Conservation (phyloP, 192 early-diverging fungal species). For the Podila clonocystis region DNA sequence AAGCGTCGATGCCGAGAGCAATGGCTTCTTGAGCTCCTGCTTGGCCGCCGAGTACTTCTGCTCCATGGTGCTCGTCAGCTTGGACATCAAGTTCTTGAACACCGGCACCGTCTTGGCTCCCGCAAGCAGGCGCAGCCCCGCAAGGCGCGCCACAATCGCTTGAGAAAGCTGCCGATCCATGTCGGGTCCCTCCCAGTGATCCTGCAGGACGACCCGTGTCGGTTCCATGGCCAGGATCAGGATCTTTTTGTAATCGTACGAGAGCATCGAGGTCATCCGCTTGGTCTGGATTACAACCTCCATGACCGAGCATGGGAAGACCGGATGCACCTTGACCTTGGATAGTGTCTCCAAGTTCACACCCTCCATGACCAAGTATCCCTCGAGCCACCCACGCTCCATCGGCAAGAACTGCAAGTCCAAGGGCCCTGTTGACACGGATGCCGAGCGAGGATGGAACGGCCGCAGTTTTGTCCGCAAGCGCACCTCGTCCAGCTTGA, state of each 20-base stretch:
- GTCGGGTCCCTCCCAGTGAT: constrained; percentile 58
- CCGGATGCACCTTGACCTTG: constrained; percentile 23
- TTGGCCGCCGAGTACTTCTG: constrained; percentile 38
- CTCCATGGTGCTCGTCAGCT: constrained; percentile 29
- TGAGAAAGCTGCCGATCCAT: constrained; percentile 28
- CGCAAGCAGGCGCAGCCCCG: constrained; percentile 29
- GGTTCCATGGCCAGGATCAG: constrained; percentile 69
- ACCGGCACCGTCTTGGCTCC: constrained; percentile 45
- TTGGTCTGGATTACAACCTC: constrained; percentile 58
- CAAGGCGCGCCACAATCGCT: constrained; percentile 26
- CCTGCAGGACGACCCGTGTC: constrained; percentile 54
- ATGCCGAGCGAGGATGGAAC: constrained; percentile 49
- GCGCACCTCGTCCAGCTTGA: constrained; percentile 60
- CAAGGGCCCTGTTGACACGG: constrained; percentile 53
- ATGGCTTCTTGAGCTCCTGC: constrained; percentile 33
- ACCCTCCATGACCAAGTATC: constrained; percentile 60
- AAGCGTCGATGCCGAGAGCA: constrained; percentile 11
- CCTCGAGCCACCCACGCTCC: constrained; percentile 61
- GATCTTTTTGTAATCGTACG: constrained; percentile 84
- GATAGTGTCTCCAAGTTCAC: constrained; percentile 31
- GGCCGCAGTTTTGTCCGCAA: constrained; percentile 52
- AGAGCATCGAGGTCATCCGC: constrained; percentile 62
- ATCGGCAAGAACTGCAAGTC: constrained; percentile 52
- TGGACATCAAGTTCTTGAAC: constrained; percentile 33
- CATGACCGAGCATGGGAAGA: constrained; percentile 50